These are phyloP conservation scores for Malassezia obtusa DNA, from an alignment of 1,284 basidiomycete species.

Conservation along the genomic window DNA sequence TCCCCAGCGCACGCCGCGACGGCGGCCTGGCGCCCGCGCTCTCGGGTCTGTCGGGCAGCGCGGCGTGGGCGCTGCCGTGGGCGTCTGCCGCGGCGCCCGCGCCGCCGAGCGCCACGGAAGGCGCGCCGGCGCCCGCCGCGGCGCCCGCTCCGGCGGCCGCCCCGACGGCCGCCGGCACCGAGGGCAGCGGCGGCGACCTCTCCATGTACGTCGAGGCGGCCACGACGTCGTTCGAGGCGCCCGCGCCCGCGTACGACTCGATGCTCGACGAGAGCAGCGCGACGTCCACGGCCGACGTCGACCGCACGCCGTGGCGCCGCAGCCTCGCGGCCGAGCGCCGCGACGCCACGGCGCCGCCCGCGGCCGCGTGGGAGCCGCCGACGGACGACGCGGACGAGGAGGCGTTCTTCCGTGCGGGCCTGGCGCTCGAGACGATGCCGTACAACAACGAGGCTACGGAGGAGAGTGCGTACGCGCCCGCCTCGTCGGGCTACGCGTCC, in stretches of 20 bases:
- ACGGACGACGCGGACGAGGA: background rate
- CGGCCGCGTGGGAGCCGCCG: too few species aligned
- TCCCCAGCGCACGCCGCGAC: background rate
- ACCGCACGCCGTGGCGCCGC: background rate
- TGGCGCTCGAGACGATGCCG: slow-evolving; percentile 2
- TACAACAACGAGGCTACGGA: background rate
- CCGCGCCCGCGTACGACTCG: background rate
- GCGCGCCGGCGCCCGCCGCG: background rate
- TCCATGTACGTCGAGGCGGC: background rate
- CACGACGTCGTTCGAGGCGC: background rate
- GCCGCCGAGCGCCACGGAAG: background rate
- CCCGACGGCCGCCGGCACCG: background rate
- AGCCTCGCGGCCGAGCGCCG: background rate
- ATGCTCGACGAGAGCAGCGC: background rate
- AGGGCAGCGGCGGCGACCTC: background rate
- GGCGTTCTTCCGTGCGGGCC: slow-evolving; percentile 2
- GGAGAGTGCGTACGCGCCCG: background rate
- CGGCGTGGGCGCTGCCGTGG: background rate
- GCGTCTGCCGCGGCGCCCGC: too few species aligned
- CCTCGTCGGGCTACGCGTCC: background rate
- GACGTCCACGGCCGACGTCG: background rate
- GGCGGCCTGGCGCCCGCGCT: background rate
- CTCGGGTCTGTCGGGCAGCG: background rate
- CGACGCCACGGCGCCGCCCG: background rate
- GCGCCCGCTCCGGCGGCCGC: background rate